These are phyloP conservation scores for Fusarium clavum DNA, from an alignment of 2,329 filamentous ascomycete genomes.

Conservation along the genomic window DNA sequence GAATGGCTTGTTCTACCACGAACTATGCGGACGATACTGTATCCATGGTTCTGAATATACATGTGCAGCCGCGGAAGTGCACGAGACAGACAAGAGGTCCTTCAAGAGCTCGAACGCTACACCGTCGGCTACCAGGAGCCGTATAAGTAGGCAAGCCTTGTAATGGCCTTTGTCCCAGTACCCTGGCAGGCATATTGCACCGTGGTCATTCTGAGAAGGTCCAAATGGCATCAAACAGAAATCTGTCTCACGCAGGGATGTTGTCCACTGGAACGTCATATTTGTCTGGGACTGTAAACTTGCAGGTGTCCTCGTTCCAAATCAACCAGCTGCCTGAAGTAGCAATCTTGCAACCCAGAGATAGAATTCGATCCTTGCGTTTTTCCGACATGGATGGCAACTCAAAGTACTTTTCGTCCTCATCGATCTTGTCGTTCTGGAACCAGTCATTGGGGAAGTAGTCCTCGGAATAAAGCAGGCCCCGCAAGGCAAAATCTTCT, in stretches of 20 bases:
- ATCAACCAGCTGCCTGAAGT: constrained; percentile 56
- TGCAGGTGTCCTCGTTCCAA: constrained; percentile 54
- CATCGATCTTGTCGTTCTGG: constrained; percentile 66
- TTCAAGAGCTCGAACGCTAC: not conserved
- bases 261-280: constrained; percentile 49
- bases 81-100: not conserved
- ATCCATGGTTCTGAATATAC: not conserved
- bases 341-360: constrained; percentile 64
- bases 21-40: not conserved
- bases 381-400: constrained; percentile 66
- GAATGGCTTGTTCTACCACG: not conserved
- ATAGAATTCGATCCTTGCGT: constrained; percentile 70
- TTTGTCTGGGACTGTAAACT: constrained; percentile 54
- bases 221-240: not conserved
- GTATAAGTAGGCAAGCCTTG: not conserved
- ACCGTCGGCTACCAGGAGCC: not conserved
- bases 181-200: not conserved
- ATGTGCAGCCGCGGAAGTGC: not conserved
- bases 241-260: not conserved
- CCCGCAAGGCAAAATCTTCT: constrained; percentile 76
- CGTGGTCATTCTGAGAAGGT: not conserved
- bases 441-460: constrained; percentile 73
- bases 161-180: not conserved
- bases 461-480: constrained; percentile 68
- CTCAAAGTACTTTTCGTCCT: constrained; percentile 76